These are phyloP conservation scores for Cercospora berteroae DNA, from an alignment of 2,329 filamentous ascomycete species.

Conservation along the genomic window DNA sequence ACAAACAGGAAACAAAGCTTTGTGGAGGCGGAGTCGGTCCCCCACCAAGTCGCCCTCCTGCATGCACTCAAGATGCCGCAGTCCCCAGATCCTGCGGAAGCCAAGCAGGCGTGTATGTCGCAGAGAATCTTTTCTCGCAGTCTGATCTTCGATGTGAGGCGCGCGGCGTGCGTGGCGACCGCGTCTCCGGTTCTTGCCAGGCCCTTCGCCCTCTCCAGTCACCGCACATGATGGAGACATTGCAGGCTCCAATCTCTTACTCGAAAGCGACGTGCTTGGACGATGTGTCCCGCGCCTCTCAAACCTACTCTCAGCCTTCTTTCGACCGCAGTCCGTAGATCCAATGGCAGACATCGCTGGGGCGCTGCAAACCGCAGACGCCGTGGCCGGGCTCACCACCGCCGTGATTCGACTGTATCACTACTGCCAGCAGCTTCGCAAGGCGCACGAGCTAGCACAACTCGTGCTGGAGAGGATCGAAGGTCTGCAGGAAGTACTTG, in stretches of 20 bases:
- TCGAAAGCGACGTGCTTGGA: background rate
- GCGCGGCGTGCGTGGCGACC: background rate
- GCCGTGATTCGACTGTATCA: background rate
- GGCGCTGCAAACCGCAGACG: slow-evolving; percentile 4
- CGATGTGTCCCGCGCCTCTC: background rate
- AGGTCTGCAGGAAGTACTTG: background rate
- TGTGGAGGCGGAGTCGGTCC: slow-evolving; percentile 2
- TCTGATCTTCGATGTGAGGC: background rate
- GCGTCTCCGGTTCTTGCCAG: background rate
- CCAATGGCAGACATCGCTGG: background rate
- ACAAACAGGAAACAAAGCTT: background rate
- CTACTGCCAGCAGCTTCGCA: slow-evolving; percentile 4
- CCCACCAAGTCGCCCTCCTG: background rate
- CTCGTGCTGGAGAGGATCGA: background rate
- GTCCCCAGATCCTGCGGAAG: background rate
- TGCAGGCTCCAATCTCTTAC: background rate
- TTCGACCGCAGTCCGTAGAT: background rate
- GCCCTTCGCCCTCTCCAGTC: background rate
- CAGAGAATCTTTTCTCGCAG: background rate
- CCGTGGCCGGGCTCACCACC: background rate
- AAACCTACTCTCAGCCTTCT: background rate
- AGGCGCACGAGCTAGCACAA: background rate
- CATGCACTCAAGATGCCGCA: background rate
- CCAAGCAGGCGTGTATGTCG: background rate
- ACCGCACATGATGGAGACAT: background rate